Evolutionary conservation across 2,329 filamentous ascomycete species (phyloP).

Genomic region (Fusarium phyllophilum): DNA sequence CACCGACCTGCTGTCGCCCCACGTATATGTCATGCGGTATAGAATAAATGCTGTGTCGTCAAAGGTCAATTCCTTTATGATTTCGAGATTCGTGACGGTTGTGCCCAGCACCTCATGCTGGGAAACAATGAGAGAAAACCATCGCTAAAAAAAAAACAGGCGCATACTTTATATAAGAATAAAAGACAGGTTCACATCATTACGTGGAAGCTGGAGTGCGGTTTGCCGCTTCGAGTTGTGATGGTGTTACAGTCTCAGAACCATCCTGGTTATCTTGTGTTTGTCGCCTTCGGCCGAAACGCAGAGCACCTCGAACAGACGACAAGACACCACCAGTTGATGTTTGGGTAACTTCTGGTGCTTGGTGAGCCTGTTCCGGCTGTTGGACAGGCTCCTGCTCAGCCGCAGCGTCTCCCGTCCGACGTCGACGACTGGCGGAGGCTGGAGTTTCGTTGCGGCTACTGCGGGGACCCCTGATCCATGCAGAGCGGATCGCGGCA

Average conservation of each 20-base stretch:
- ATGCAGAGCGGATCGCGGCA: slow-evolving; percentile 52
- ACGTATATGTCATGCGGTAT: slow-evolving; percentile 34
- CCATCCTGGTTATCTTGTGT: slow-evolving; percentile 17
- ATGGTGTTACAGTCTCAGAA: slow-evolving; percentile 52
- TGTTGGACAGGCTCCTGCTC: slow-evolving; percentile 23
- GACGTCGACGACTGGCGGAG: slow-evolving; percentile 18
- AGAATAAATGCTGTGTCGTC: slow-evolving; percentile 44
- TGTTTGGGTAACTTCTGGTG: slow-evolving; percentile 21
- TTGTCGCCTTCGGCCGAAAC: slow-evolving; percentile 46
- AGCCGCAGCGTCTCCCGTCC: slow-evolving; percentile 15
- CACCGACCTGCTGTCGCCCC: slow-evolving; percentile 12
- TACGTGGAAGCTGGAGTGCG: slow-evolving; percentile 40
- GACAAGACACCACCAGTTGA: slow-evolving; percentile 43
- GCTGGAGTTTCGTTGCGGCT: not conserved
- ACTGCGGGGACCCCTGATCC: slow-evolving; percentile 45
- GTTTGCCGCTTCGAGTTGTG: slow-evolving; percentile 59
- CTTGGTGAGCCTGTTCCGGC: slow-evolving; percentile 13
- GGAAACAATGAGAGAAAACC: slow-evolving; percentile 45
- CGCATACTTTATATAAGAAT: slow-evolving; percentile 37
- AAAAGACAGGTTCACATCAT: slow-evolving; percentile 12
- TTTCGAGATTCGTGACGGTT: slow-evolving; percentile 43
- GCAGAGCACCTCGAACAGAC: slow-evolving; percentile 48
- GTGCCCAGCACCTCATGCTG: slow-evolving; percentile 28
- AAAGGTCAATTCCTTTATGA: slow-evolving; percentile 42
- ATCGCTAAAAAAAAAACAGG: slow-evolving; percentile 40